Base-by-base conservation (phyloP, 345 rosid species). In the Rhodamnia rubescens region DNA sequence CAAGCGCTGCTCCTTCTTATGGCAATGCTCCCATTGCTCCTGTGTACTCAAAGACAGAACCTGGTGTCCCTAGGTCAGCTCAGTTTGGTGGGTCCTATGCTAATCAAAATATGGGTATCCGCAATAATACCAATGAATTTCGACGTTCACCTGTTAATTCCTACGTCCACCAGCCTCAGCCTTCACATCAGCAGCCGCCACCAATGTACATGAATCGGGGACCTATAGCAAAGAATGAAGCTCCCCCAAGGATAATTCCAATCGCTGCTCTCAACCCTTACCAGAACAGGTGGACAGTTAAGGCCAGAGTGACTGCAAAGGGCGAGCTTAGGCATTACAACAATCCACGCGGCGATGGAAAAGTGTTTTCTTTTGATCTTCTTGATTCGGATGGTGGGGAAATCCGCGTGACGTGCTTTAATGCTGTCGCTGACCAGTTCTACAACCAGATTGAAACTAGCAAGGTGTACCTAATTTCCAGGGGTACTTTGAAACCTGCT, bases 361-460 rank as follows among this genome's bases (percentile, higher is more conserved):
- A 97, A 84, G 94, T 97, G 44, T 96, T 97, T 89, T 93, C 94
- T 85, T 97, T 95, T 80, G 99, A 97, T 90, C 94, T 96, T 56
- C 98, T 97, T 87, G 98, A 97, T 89, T 90, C 95, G 56, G 96
- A 89, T 83, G 96, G 96, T 44, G 99, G 99, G 58, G 99, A 97
- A 90, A 97, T 97, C 83, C 89, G 98, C 58, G 98, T 91, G 82
- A 96, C 98, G n/a, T 95, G 99, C 91, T 97, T 94, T 80, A 97
- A 97, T 84, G 91, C 95, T 55, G 95, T 92, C 86, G 99, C 93
- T 83, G 99, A 95, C 87, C 94, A 91, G 52, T 95, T 97, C 87
- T 95, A 90, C 88, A 87, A 92, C 89, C 90, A 90, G 92, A 94
- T 97, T 91, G 96, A 95, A 89, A 89, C 90, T 53, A 96, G 99